Percentiles rank a stretch among this genome's conserved stretches.
phyloP scores from a whole-genome alignment of 1,284 basidiomycete genomes.

The Apiotrichum montevideense region DNA sequence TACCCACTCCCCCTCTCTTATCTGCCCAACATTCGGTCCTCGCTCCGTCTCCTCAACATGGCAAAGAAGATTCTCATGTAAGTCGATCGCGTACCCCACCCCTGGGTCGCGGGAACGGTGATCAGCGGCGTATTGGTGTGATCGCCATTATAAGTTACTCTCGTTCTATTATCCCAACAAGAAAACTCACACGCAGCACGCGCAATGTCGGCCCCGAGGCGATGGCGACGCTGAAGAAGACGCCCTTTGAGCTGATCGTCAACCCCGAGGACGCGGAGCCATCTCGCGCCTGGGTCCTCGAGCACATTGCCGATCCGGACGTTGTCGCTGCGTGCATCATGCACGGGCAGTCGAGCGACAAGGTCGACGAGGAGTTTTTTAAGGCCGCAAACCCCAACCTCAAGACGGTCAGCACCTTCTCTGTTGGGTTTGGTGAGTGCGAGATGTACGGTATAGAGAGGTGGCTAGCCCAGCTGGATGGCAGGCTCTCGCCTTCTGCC shows the following conservation, averaged over 20 bases:
- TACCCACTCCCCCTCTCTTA: no score
- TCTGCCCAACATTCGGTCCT: no score
- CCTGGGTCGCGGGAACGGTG: no score
- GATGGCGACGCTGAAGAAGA: slow-evolving; percentile 57
- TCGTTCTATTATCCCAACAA: no score
- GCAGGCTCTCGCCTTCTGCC: no score
- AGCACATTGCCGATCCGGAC: slow-evolving; percentile 68
- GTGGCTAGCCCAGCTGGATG: no score
- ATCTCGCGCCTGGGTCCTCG: slow-evolving; percentile 68
- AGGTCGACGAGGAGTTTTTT: slow-evolving; percentile 66
- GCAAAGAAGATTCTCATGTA: no score
- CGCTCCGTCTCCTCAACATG: no score
- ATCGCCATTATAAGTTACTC: no score
- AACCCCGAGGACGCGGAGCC: slow-evolving; percentile 66
- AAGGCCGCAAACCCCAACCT: slow-evolving; percentile 57
- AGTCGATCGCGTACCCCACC: no score
- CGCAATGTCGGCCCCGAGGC: slow-evolving; percentile 61
- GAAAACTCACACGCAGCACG: slow-evolving; percentile 22
- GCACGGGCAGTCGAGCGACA: slow-evolving; percentile 35
- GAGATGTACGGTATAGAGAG: no score
- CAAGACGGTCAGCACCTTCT: slow-evolving; percentile 77
- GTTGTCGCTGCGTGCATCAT: slow-evolving; percentile 36
- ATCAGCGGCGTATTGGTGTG: no score
- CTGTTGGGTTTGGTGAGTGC: slow-evolving; percentile 66
- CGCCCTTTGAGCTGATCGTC: slow-evolving; percentile 49